phyloP scores from a whole-genome alignment of 2,329 filamentous ascomycete species.

The Colletotrichum paranaense region DNA sequence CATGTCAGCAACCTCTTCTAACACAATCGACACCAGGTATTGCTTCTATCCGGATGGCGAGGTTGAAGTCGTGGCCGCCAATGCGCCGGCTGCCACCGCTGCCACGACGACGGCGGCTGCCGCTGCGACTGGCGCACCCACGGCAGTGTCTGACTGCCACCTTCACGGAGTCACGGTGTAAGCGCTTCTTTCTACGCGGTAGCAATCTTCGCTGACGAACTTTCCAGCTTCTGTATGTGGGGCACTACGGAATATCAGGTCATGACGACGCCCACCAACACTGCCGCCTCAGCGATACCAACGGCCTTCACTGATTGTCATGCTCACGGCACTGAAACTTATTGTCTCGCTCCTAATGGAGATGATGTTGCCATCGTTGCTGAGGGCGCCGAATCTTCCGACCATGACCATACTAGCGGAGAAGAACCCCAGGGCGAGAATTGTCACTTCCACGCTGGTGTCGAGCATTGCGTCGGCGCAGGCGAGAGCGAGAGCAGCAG shows the following conservation, averaged over 20 bases:
- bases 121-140: constrained; percentile 39
- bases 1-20: not conserved
- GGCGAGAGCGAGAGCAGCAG: constrained; percentile 53
- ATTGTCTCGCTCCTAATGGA: constrained; percentile 69
- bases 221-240: constrained; percentile 56
- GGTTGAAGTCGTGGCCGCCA: constrained; percentile 47
- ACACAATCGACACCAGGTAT: constrained; percentile 44
- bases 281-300: constrained; percentile 64
- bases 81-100: constrained; percentile 35
- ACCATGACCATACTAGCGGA: constrained; percentile 36
- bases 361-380: constrained; percentile 69
- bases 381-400: constrained; percentile 43
- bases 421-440: constrained; percentile 51
- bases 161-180: constrained; percentile 54
- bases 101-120: constrained; percentile 12
- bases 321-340: constrained; percentile 67
- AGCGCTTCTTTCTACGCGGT: constrained; percentile 28
- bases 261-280: constrained; percentile 57
- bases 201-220: constrained; percentile 11
- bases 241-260: constrained; percentile 56
- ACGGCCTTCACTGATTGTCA: constrained; percentile 75
- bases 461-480: constrained; percentile 63
- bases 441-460: constrained; percentile 81
- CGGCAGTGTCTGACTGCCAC: constrained; percentile 55
- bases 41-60: constrained; percentile 58